Conservation (phyloP, 441 rosid species). For the Populus hybrid region DNA sequence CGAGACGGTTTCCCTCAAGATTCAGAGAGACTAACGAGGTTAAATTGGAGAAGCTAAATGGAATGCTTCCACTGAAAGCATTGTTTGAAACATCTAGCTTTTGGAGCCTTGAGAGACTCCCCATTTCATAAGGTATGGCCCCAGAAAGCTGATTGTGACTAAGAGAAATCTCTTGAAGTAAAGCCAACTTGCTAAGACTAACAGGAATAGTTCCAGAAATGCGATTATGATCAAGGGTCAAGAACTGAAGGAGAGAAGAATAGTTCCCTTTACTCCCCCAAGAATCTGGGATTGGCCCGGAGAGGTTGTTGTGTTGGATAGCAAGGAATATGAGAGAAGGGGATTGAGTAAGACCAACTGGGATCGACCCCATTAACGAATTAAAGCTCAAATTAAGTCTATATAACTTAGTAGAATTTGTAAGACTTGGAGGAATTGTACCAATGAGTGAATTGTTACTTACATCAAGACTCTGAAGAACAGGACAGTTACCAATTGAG, state of each 20-base stretch:
- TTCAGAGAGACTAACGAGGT: constrained; percentile 41
- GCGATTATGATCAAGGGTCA: constrained; percentile 45
- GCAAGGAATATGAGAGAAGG: constrained; percentile 56
- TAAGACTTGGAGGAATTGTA: constrained; percentile 51
- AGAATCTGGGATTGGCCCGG: constrained; percentile 63
- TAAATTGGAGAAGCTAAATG: constrained; percentile 36
- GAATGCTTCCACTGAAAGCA: constrained; percentile 46
- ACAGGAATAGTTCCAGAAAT: constrained; percentile 50
- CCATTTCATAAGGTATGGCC: constrained; percentile 49
- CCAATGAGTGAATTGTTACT: constrained; percentile 60
- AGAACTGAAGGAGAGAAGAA: constrained; percentile 33
- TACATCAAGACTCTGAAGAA: constrained; percentile 72
- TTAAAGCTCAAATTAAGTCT: constrained; percentile 73
- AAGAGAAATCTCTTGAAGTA: constrained; percentile 44
- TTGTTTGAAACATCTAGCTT: constrained; percentile 64
- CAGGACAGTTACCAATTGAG: constrained; percentile 53
- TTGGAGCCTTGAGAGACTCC: constrained; percentile 43
- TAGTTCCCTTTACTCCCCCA: constrained; percentile 33
- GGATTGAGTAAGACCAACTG: constrained; percentile 39
- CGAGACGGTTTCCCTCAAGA: constrained; percentile 49
- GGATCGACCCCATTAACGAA: constrained; percentile 55
- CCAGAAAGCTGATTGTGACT: constrained; percentile 68
- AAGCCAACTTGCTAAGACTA: constrained; percentile 39
- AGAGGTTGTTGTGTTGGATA: constrained; percentile 67
- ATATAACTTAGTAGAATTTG: constrained; percentile 59